Evolutionary conservation across 2,329 filamentous ascomycete genomes (phyloP).

Genomic region (Aspergillus luchuensis): DNA sequence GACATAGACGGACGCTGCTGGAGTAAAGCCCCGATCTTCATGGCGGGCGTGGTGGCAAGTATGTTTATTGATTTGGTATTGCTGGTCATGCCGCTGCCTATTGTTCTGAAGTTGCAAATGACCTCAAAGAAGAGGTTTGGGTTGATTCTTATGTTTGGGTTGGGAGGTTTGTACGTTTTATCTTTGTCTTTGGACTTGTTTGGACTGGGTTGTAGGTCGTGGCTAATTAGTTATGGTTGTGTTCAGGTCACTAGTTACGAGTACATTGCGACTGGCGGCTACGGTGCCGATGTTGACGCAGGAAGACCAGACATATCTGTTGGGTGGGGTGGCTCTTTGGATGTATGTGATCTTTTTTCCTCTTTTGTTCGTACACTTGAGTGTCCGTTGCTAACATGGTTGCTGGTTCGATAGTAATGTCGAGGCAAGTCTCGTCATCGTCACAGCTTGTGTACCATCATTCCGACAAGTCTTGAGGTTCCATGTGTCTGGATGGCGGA

Average conservation of each 20-base stretch:
- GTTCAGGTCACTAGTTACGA: background rate
- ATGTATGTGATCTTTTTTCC: background rate
- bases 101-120: slow-evolving; percentile 1
- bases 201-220: background rate
- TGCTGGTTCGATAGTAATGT: background rate
- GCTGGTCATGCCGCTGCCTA: slow-evolving; percentile 1
- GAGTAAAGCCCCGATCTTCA: background rate
- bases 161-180: background rate
- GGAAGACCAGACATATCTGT: background rate
- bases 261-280: background rate
- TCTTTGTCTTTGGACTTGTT: background rate
- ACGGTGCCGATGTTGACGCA: background rate
- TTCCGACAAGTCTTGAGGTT: slow-evolving; percentile 1
- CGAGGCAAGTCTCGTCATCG: background rate
- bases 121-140: background rate
- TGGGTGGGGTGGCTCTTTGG: background rate
- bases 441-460: background rate
- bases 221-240: background rate
- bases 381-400: background rate
- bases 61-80: slow-evolving; percentile 2
- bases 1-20: background rate
- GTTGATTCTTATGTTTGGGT: slow-evolving; percentile 1
- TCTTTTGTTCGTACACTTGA: background rate
- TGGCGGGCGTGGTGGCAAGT: slow-evolving; percentile 5
- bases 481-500: background rate